Evolutionary conservation across 2,329 filamentous ascomycete species (phyloP).

Genomic region (Acephala macrosclerotiorum): DNA sequence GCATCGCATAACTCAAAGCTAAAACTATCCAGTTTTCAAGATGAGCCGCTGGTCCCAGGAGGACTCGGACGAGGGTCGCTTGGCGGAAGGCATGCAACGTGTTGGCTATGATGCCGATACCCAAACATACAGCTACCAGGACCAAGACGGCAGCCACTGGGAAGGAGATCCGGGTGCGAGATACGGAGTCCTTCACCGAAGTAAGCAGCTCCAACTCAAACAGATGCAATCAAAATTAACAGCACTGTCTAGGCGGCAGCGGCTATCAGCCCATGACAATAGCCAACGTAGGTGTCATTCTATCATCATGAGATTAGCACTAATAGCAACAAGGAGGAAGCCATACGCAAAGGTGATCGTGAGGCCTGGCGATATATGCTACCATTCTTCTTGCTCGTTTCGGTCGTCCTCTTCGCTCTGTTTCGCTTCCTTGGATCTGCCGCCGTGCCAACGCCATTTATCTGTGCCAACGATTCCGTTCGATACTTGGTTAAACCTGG

Average conservation of each 20-base stretch:
- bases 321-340: conserved; percentile 8
- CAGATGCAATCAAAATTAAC: conserved; percentile 4
- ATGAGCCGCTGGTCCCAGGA: too few relatives aligned
- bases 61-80: conserved; percentile 54
- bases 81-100: conserved; percentile 61
- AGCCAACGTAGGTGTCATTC: neutral
- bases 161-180: conserved; percentile 57
- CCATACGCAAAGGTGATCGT: conserved; percentile 49
- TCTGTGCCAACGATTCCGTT: neutral
- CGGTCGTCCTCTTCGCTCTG: conserved; percentile 62
- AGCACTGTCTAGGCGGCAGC: conserved; percentile 4
- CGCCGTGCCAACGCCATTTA: neutral
- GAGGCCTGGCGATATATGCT: conserved; percentile 55
- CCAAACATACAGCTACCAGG: conserved; percentile 60
- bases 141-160: conserved; percentile 56
- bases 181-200: conserved; percentile 53
- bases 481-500: conserved; percentile 12
- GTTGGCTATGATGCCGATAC: conserved; percentile 64
- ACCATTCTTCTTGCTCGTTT: conserved; percentile 33
- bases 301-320: neutral
- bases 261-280: conserved; percentile 45
- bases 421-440: conserved; percentile 45
- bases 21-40: too few relatives aligned
- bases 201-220: conserved; percentile 14
- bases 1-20: too few relatives aligned